Evolutionary conservation across 805 yeast genomes (phyloP).

Genomic region (Myxozyma sirexii): DNA sequence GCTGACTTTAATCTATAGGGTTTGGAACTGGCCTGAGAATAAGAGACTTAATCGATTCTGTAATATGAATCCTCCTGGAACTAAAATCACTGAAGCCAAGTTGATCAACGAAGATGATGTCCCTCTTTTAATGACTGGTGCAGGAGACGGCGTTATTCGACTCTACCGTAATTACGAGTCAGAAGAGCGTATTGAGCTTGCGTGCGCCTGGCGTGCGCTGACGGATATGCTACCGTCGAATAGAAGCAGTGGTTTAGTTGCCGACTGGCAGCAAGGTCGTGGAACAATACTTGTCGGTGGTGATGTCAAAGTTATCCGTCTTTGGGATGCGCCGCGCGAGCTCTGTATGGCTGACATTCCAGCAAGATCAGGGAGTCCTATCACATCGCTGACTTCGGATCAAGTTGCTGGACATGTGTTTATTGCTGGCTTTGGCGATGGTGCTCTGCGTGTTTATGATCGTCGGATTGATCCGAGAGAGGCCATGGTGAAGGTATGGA

Average conservation of each 20-base stretch:
- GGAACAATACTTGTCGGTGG: conserved; percentile 92
- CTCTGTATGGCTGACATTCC: conserved; percentile 84
- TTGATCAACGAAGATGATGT: conserved; percentile 90
- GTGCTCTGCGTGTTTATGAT: conserved; percentile 85
- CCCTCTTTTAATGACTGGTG: conserved; percentile 81
- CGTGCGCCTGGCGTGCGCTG: conserved; percentile 91
- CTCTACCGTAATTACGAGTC: conserved; percentile 77
- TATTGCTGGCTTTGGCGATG: conserved; percentile 91
- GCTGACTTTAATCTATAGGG: conserved; percentile 36
- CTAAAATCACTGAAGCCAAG: conserved; percentile 82
- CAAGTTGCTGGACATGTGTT: conserved; percentile 91
- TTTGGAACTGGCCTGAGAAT: conserved; percentile 82
- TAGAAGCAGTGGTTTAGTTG: conserved; percentile 76
- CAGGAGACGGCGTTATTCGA: conserved; percentile 92
- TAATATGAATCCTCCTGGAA: conserved; percentile 83
- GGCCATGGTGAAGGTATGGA: conserved; percentile 84
- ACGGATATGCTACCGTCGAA: conserved; percentile 82
- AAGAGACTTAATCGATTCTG: conserved; percentile 68
- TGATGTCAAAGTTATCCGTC: conserved; percentile 84
- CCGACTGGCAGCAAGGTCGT: conserved; percentile 97
- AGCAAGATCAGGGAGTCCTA: conserved; percentile 84
- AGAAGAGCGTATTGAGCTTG: conserved; percentile 56
- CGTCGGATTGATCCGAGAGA: conserved; percentile 82
- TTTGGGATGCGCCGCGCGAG: conserved; percentile 98
- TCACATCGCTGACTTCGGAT: conserved; percentile 88